Evolutionary conservation across 768 basidiomycete species (phyloP).

Genomic region (Termitomyces sp.): DNA sequence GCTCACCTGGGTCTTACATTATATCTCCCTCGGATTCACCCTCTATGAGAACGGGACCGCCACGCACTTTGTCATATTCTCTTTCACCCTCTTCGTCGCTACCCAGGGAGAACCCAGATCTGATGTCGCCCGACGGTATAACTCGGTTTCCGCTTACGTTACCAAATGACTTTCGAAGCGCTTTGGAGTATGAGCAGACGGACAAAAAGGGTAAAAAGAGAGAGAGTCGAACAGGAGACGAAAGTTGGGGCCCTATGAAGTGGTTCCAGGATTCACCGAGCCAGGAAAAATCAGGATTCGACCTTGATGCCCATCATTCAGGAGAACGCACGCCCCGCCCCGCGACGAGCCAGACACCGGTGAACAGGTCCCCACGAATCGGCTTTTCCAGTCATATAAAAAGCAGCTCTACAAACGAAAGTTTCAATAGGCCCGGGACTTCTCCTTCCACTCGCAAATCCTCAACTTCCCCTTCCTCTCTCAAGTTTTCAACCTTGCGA

Average conservation of each 20-base stretch:
- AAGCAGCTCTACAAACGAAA: constrained; percentile 8
- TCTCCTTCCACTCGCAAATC: constrained; percentile 3
- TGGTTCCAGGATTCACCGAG: constrained; percentile 51
- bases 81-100: constrained; percentile 36
- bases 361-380: not conserved
- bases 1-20: constrained; percentile 16
- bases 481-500: constrained; percentile 4
- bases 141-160: constrained; percentile 17
- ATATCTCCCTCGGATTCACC: constrained; percentile 42
- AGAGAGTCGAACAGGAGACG: constrained; percentile 42
- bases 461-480: constrained; percentile 13
- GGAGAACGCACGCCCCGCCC: not conserved
- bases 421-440: not conserved
- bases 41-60: constrained; percentile 65
- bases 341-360: not conserved
- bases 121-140: constrained; percentile 19
- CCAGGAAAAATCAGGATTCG: constrained; percentile 37
- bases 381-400: not conserved
- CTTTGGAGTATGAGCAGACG: constrained; percentile 45
- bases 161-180: constrained; percentile 54
- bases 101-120: constrained; percentile 19
- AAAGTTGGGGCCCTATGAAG: constrained; percentile 47
- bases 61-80: constrained; percentile 64
- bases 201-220: constrained; percentile 55
- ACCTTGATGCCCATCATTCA: constrained; percentile 15